Conservation (phyloP, 306 rosid genomes). For the Neltuma alba region DNA sequence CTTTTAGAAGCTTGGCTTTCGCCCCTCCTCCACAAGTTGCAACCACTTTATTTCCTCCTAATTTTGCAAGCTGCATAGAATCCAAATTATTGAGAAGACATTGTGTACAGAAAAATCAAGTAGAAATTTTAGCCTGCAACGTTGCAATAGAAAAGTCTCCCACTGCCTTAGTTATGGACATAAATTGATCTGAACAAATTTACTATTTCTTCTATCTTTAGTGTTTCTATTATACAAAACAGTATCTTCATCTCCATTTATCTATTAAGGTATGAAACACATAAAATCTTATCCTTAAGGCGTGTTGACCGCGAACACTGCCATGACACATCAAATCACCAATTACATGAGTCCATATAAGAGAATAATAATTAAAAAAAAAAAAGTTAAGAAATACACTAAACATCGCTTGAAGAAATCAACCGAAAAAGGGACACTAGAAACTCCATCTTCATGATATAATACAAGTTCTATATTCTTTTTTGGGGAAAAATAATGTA, state of each 20-base stretch:
- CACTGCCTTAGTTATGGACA: not conserved
- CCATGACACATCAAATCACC: not conserved
- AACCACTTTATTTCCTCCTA: constrained; percentile 86
- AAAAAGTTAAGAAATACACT: not conserved
- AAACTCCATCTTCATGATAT: not conserved
- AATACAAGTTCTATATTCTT: not conserved
- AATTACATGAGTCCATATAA: not conserved
- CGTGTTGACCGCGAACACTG: not conserved
- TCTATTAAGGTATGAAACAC: not conserved
- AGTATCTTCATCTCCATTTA: not conserved
- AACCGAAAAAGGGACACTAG: not conserved
- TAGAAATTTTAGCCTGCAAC: constrained; percentile 17
- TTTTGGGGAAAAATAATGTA: not conserved
- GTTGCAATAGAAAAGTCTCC: constrained; percentile 3
- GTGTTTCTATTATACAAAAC: constrained; percentile 8
- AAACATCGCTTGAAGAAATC: not conserved
- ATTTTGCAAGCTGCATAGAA: constrained; percentile 80
- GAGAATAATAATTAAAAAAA: not conserved
- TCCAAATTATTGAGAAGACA: constrained; percentile 27
- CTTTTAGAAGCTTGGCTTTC: constrained; percentile 81
- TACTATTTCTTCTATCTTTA: not conserved
- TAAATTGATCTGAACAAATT: not conserved
- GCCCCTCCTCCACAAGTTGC: constrained; percentile 94
- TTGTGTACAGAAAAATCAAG: not conserved
- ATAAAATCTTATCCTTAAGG: not conserved